Evolutionary conservation across 106 monocot genomes (phyloP).

Genomic region (Ottelia alismoides): DNA sequence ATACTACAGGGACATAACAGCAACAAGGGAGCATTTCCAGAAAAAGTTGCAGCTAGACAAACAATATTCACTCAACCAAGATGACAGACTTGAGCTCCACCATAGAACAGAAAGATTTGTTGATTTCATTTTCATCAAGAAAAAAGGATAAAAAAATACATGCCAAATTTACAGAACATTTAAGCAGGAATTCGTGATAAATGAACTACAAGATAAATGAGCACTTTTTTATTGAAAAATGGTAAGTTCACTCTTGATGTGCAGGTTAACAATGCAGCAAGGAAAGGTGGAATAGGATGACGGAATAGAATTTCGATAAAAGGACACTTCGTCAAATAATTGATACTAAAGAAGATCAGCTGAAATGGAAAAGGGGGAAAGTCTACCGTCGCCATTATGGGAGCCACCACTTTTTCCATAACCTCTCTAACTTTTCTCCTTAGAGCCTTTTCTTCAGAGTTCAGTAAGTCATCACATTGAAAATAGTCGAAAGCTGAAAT

Average conservation of each 20-base stretch:
- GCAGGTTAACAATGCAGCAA: not conserved
- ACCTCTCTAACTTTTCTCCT: conserved; percentile 44
- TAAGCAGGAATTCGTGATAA: not conserved
- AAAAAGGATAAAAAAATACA: no score
- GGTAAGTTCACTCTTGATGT: no score
- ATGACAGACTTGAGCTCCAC: not conserved
- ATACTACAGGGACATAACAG: no score
- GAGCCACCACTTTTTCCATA: conserved; percentile 89
- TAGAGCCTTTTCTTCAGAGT: conserved; percentile 43
- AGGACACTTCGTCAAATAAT: no score
- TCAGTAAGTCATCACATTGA: conserved; percentile 80
- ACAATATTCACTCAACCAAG: no score
- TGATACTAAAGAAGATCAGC: not conserved
- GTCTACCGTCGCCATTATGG: conserved; percentile 76
- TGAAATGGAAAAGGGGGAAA: not conserved
- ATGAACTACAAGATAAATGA: no score
- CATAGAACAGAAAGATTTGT: no score
- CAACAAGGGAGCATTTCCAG: no score
- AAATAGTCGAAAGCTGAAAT: conserved; percentile 59
- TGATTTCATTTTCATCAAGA: no score
- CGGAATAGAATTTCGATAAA: not conserved
- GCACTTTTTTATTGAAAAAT: no score
- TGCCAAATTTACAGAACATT: not conserved
- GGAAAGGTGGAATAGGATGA: not conserved
- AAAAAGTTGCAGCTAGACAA: no score